Conservation (phyloP, 2,329 filamentous ascomycete genomes). For the Cordyceps tenuipes region DNA sequence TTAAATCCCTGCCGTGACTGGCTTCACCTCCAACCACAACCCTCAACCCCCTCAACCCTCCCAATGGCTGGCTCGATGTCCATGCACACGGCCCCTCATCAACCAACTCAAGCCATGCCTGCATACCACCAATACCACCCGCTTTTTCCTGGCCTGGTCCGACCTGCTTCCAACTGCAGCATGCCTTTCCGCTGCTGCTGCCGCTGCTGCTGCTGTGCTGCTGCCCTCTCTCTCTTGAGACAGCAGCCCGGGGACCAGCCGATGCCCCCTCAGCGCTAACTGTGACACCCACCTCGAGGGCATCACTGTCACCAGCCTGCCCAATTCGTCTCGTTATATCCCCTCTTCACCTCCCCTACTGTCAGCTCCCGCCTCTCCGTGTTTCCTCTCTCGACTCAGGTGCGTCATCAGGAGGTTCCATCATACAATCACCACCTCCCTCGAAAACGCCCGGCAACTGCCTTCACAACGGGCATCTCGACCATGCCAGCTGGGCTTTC, state of each 20-base stretch:
- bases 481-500: constrained; percentile 32
- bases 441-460: constrained; percentile 23
- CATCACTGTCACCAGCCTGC: constrained; percentile 6
- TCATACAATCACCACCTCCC: constrained; percentile 25
- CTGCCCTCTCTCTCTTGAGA: background rate
- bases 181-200: background rate
- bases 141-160: background rate
- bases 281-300: background rate
- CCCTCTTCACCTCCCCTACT: constrained; percentile 2
- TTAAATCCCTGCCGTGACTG: constrained; percentile 9
- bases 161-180: background rate
- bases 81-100: constrained; percentile 6
- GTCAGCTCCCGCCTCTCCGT: background rate
- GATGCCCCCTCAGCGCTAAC: constrained; percentile 6
- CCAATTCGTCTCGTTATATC: constrained; percentile 3
- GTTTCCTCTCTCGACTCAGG: background rate
- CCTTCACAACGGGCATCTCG: constrained; percentile 19
- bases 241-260: background rate
- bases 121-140: background rate
- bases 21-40: background rate
- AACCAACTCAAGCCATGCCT: background rate
- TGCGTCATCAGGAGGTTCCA: constrained; percentile 36
- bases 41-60: background rate
- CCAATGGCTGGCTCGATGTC: background rate
- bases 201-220: no score